Percentiles rank a stretch among this genome's conserved stretches.
Evolutionary conservation across 306 rosid genomes (phyloP).

Genomic region (Rosa rugosa): DNA sequence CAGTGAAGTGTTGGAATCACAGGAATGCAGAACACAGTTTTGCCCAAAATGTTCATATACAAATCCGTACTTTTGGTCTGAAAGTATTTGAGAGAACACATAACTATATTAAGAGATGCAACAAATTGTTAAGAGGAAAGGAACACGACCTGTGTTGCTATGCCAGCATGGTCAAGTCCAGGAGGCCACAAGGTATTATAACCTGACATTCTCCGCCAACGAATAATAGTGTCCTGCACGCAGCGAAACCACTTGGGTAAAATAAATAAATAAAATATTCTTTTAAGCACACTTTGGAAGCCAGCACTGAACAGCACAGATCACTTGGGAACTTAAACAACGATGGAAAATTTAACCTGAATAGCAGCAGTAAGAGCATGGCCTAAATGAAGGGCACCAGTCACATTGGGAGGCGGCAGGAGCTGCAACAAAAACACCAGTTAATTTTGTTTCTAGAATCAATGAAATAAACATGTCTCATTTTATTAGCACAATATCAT

Average conservation of each 20-base stretch:
- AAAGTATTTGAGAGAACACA: too few species aligned
- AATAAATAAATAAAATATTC: not conserved
- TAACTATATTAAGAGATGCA: too few species aligned
- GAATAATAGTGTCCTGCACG: constrained; percentile 86
- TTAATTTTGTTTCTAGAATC: not conserved
- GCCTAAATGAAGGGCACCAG: constrained; percentile 94
- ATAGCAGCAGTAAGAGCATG: constrained; percentile 91
- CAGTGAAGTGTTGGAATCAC: too few species aligned
- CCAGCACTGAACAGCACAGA: constrained; percentile 12
- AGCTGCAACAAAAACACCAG: constrained; percentile 50
- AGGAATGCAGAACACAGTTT: too few species aligned
- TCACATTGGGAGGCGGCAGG: constrained; percentile 92
- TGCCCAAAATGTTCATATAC: too few species aligned
- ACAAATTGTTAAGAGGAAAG: not conserved
- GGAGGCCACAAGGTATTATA: constrained; percentile 91
- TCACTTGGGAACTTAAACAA: too few species aligned
- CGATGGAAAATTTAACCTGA: constrained; percentile 43
- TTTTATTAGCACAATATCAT: constrained; percentile 10
- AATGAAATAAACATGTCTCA: not conserved
- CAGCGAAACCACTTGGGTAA: constrained; percentile 18
- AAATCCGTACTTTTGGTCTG: too few species aligned
- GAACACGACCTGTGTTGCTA: constrained; percentile 80
- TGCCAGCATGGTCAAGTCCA: constrained; percentile 95
- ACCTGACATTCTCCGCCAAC: constrained; percentile 89
- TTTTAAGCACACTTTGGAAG: not conserved